phyloP scores from a whole-genome alignment of 306 rosid species.

The Mimosa bimucronata region DNA sequence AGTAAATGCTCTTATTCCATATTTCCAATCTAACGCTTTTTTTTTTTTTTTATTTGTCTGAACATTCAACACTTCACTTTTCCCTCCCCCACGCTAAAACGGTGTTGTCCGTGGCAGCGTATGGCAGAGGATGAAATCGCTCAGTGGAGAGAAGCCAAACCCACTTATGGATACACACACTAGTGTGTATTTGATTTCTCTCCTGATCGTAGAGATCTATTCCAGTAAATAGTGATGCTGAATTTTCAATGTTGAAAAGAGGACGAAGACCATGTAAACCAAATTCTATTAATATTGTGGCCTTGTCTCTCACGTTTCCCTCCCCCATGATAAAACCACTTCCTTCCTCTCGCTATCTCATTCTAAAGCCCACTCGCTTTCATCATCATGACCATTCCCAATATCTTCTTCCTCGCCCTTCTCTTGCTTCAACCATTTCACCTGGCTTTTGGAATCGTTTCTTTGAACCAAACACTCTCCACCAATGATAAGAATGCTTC shows the following conservation, averaged over 20 bases:
- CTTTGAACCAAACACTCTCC: constrained; percentile 17
- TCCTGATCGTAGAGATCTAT: too few species aligned
- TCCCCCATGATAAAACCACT: not conserved
- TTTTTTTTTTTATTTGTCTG: too few species aligned
- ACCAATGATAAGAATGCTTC: constrained; percentile 9
- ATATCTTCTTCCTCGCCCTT: not conserved
- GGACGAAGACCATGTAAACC: not conserved
- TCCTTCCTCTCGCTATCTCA: not conserved
- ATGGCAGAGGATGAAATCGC: too few species aligned
- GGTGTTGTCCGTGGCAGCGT: too few species aligned
- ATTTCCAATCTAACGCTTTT: too few species aligned
- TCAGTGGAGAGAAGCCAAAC: too few species aligned
- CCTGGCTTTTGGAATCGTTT: constrained; percentile 5
- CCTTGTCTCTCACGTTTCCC: not conserved
- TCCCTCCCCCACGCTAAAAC: too few species aligned
- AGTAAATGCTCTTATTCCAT: too few species aligned
- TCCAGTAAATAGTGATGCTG: too few species aligned
- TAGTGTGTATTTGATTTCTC: too few species aligned
- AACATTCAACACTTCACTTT: too few species aligned
- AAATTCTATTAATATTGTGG: not conserved
- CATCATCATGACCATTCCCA: constrained; percentile 18
- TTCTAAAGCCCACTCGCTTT: not conserved
- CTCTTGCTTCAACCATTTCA: not conserved
- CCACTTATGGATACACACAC: too few species aligned
- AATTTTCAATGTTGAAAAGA: not conserved